Base-by-base conservation (phyloP, 345 rosid species). In the Gossypium anomalum region DNA sequence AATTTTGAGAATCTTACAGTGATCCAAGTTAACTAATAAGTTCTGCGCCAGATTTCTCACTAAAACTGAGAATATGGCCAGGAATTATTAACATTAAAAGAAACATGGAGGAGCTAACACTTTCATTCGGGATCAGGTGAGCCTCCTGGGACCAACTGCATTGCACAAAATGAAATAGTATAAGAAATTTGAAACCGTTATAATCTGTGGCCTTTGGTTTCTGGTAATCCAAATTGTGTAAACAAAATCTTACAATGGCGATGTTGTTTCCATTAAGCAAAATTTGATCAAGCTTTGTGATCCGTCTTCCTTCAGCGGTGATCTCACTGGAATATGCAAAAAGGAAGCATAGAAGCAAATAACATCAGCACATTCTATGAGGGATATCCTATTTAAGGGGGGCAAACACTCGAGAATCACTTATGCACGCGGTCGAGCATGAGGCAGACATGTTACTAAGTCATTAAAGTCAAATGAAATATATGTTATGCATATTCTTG, bases 71-170 rank as follows among this genome's bases (percentile, higher is more conserved):
- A 16, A 68, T 16, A 25, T 68, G 10, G 58, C 23, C 20, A 13
- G 72, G 15, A 68, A 68, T 8, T 38, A 49, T 25, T 49, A 14
- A 48, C 75, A 14, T 58, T 43, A 20, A 19, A 29, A 19, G 43
- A 70, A n/a, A n/a, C 5, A 60, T 2, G 34, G 5, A 47, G 49
- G 60, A 44, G 27, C 4, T 3, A 10, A 34, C 41, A 10, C 25
- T 19, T 53, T 82, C 75, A 82, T 74, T 85, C 85, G 55, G 74
- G 85, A 73, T 89, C 89, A 6, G 99, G 99, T 63, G 89, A 83
- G 43, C 99, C 97, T 74, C 98, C 98, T 2, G 99, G 99, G 75
- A 95, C 99, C 80, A 95, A 83, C 99, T 90, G 90, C 85, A 89
- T 73, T 55, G 55, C 49, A 75, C 57, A 67, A 29, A 82, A 78